phyloP scores from a whole-genome alignment of 2,329 filamentous ascomycete species.

The Phaeosphaeriaceae sp. region DNA sequence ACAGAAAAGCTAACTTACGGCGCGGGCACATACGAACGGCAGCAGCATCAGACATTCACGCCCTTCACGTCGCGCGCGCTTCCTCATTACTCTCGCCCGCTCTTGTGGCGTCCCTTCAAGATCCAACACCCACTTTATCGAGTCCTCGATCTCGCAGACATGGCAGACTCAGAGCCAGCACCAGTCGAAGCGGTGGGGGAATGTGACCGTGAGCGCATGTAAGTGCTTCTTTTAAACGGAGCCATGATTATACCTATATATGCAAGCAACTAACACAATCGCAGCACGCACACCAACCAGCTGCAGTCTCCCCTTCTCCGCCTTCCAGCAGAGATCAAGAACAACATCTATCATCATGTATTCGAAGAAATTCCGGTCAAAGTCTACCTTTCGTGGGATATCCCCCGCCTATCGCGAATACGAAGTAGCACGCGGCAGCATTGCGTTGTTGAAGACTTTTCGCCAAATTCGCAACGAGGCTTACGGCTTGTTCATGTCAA shows the following conservation, averaged over 20 bases:
- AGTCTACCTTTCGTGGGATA: not conserved
- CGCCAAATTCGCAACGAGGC: constrained; percentile 3
- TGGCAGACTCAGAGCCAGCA: not conserved
- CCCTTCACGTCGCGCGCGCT: not conserved
- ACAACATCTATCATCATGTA: not conserved
- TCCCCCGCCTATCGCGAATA: not conserved
- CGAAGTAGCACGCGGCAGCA: not conserved
- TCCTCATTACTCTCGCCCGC: too few relatives aligned
- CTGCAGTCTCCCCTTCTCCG: constrained; percentile 2
- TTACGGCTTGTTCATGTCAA: not conserved
- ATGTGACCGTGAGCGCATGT: not conserved
- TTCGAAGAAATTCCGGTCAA: not conserved
- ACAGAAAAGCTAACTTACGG: too few relatives aligned
- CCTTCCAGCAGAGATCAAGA: constrained; percentile 6
- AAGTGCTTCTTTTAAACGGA: too few relatives aligned
- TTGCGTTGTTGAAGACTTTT: not conserved
- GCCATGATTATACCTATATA: too few relatives aligned
- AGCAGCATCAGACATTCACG: constrained; percentile 6
- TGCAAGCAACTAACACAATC: not conserved
- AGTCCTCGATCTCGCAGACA: not conserved
- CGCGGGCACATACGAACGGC: too few relatives aligned
- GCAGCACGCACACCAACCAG: constrained; percentile 1
- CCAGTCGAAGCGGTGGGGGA: not conserved
- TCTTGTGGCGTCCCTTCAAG: too few relatives aligned
- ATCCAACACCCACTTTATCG: too few relatives aligned